Evolutionary conservation across 441 rosid species (phyloP).

Genomic region (Metrosideros polymorpha): DNA sequence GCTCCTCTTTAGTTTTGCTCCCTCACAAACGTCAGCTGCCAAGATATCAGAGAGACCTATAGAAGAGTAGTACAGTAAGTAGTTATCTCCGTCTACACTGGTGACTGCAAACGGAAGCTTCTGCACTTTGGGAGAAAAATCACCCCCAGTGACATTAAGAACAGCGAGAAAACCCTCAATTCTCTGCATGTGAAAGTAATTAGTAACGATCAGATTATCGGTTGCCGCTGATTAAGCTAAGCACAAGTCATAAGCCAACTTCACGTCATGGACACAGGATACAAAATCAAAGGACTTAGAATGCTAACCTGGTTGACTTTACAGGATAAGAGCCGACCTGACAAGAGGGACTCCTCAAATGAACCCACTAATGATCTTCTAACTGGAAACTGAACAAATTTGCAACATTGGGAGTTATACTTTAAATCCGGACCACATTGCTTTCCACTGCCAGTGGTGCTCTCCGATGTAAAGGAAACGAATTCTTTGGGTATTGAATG

Average conservation of each 20-base stretch:
- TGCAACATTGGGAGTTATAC: slow-evolving; percentile 13
- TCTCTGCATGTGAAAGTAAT: slow-evolving; percentile 25
- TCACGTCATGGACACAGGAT: neutral
- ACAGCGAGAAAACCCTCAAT: slow-evolving; percentile 51
- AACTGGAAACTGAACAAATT: slow-evolving; percentile 22
- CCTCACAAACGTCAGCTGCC: slow-evolving; percentile 12
- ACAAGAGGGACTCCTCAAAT: slow-evolving; percentile 58
- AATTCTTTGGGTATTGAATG: slow-evolving; percentile 11
- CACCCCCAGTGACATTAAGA: slow-evolving; percentile 44
- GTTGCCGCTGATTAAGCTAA: neutral
- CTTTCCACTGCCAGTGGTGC: slow-evolving; percentile 1
- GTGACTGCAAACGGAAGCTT: slow-evolving; percentile 50
- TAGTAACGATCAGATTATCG: neutral
- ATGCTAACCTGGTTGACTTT: slow-evolving; percentile 40
- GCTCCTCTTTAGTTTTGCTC: slow-evolving; percentile 36
- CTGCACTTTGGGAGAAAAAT: slow-evolving; percentile 39
- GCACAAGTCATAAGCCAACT: neutral
- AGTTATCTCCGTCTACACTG: slow-evolving; percentile 48
- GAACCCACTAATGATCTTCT: slow-evolving; percentile 56
- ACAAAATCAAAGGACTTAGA: neutral
- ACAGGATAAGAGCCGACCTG: slow-evolving; percentile 41
- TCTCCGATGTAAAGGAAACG: slow-evolving; percentile 17
- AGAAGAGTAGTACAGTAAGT: slow-evolving; percentile 42
- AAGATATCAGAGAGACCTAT: slow-evolving; percentile 24
- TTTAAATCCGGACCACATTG: slow-evolving; percentile 17